A percentile compares a stretch with the other conserved stretches of the same genome.
Conservation (phyloP, 768 basidiomycete genomes). For the Austroboletus festivus region DNA sequence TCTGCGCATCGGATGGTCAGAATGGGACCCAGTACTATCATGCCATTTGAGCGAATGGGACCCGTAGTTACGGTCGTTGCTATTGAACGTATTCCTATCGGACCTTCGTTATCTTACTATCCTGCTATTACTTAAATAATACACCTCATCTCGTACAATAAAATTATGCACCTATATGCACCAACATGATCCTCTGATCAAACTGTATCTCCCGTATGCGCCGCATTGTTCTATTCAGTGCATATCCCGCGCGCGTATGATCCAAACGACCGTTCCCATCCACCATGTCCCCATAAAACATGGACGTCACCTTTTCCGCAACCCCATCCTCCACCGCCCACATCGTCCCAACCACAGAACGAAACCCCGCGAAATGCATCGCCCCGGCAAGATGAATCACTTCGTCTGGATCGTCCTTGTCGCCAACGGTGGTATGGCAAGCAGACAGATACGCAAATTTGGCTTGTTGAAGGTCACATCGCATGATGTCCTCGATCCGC, state of each 20-base stretch:
- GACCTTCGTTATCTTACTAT: too few relatives aligned
- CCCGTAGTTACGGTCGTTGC: too few relatives aligned
- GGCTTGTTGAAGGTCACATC: not conserved
- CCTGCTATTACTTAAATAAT: too few relatives aligned
- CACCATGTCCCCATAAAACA: not conserved
- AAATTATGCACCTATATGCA: not conserved
- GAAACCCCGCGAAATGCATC: not conserved
- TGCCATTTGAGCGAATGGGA: not conserved
- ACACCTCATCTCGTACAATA: too few relatives aligned
- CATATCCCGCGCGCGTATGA: not conserved
- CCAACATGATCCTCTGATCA: not conserved
- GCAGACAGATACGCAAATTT: not conserved
- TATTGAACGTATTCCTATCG: too few relatives aligned
- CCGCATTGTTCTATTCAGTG: not conserved
- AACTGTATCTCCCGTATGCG: not conserved
- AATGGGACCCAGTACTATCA: constrained; percentile 2
- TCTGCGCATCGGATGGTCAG: constrained; percentile 20
- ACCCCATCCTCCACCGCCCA: not conserved
- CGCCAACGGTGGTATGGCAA: not conserved
- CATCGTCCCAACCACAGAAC: not conserved
- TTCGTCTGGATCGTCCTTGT: not conserved
- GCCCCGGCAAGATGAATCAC: not conserved
- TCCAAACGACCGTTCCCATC: not conserved
- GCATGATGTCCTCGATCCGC: not conserved
- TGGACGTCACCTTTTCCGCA: not conserved